Conservation (phyloP, 2,329 filamentous ascomycete species). For the Colletotrichum sp. region DNA sequence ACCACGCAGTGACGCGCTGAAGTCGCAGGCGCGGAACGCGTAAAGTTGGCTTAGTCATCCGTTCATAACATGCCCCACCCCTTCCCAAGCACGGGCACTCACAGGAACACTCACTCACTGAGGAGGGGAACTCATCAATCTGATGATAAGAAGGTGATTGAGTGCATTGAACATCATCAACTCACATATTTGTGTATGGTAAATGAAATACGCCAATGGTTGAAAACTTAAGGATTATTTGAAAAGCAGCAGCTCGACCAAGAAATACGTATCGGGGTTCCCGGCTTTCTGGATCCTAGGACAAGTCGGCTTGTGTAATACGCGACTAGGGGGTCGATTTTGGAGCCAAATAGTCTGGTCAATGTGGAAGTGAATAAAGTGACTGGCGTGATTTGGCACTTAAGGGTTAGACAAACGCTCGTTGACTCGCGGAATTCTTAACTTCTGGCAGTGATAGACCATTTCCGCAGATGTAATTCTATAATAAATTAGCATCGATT, state of each 20-base stretch:
- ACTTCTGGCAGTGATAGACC: neutral
- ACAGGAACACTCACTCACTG: neutral
- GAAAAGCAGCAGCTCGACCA: too few species aligned
- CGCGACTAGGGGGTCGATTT: too few species aligned
- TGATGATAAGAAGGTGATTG: neutral
- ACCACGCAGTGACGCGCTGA: neutral
- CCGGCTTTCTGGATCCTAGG: too few species aligned
- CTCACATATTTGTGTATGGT: neutral
- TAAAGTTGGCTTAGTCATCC: neutral
- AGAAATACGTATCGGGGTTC: too few species aligned
- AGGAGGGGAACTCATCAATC: neutral
- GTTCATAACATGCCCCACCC: neutral
- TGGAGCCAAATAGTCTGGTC: too few species aligned
- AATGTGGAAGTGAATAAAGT: too few species aligned
- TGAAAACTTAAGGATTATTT: too few species aligned
- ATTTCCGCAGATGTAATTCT: accelerated
- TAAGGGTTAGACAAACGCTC: too few species aligned
- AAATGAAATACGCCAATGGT: too few species aligned
- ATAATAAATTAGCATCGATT: accelerated
- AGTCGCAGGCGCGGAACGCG: neutral
- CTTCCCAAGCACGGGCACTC: neutral
- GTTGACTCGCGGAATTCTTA: accelerated
- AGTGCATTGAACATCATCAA: accelerated
- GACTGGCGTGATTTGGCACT: too few species aligned
- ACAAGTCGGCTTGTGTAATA: too few species aligned